phyloP scores from a whole-genome alignment of 495 filamentous ascomycete species.

The Aspergillus ostianus region DNA sequence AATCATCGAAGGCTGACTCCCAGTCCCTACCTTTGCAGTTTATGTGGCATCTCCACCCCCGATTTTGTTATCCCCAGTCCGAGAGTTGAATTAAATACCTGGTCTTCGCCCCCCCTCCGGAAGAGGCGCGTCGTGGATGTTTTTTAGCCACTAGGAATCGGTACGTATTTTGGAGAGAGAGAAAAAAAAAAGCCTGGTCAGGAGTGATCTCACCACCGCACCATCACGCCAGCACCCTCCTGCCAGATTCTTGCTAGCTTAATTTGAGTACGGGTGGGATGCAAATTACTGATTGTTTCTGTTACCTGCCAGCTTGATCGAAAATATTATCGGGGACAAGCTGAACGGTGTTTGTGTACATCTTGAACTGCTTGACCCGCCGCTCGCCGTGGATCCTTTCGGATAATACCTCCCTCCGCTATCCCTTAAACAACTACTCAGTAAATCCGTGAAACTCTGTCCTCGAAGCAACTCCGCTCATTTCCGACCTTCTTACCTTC shows the following conservation, averaged over 20 bases:
- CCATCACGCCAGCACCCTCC: not conserved
- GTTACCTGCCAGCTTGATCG: not conserved
- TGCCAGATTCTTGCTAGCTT: not conserved
- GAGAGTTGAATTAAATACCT: not conserved
- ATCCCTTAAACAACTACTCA: constrained; percentile 8
- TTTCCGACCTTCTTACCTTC: not conserved
- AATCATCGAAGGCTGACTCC: not conserved
- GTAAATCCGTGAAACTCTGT: not conserved
- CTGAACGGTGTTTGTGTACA: not conserved
- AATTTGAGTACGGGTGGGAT: not conserved
- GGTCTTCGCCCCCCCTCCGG: not conserved
- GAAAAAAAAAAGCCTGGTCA: not conserved
- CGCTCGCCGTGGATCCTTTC: constrained; percentile 16
- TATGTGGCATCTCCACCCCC: not conserved
- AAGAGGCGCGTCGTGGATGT: not conserved
- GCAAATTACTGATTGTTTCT: not conserved
- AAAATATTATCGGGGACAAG: not conserved
- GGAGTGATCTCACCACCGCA: not conserved
- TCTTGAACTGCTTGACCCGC: constrained; percentile 7
- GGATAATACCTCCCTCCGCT: constrained; percentile 21
- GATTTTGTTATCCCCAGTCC: not conserved
- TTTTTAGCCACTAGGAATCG: not conserved
- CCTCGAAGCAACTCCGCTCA: not conserved
- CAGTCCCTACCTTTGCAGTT: not conserved
- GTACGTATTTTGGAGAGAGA: not conserved